Conservation (phyloP, 1,284 basidiomycete genomes). For the Rhodotorula sp. region DNA sequence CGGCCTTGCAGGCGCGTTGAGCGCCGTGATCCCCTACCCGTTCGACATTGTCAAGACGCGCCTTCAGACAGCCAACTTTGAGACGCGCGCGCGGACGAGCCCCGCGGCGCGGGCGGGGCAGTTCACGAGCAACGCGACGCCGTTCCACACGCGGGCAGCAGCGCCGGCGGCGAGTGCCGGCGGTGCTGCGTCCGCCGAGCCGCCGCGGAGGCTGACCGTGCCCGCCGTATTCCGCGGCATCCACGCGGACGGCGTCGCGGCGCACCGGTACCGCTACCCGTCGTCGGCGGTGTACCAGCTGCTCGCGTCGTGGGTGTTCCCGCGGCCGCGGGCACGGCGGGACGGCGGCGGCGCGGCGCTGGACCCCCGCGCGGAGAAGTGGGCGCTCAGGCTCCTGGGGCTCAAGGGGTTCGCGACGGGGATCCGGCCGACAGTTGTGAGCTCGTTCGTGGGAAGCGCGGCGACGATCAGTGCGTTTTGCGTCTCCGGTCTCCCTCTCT, state of each 20-base stretch:
- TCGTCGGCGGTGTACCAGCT: slow-evolving; percentile 39
- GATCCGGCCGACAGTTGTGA: slow-evolving; percentile 43
- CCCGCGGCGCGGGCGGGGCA: background rate
- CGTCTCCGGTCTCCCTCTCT: background rate
- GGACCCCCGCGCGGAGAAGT: slow-evolving; percentile 37
- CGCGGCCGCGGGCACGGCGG: slow-evolving; percentile 7
- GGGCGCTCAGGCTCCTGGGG: slow-evolving; percentile 39
- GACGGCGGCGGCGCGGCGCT: slow-evolving; percentile 16
- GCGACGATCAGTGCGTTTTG: slow-evolving; percentile 44
- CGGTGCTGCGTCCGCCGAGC: background rate
- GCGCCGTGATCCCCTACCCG: slow-evolving; percentile 47
- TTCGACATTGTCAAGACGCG: slow-evolving; percentile 48
- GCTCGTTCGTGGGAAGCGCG: slow-evolving; percentile 45
- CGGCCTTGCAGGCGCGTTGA: slow-evolving; percentile 44
- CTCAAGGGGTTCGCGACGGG: slow-evolving; percentile 42
- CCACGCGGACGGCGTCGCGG: slow-evolving; percentile 37
- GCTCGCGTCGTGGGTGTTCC: slow-evolving; percentile 25
- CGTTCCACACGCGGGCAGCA: slow-evolving; percentile 6
- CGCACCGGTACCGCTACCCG: slow-evolving; percentile 41
- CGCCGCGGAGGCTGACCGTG: background rate
- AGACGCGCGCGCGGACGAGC: slow-evolving; percentile 20
- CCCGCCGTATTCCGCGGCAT: slow-evolving; percentile 31
- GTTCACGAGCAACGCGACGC: slow-evolving; percentile 24
- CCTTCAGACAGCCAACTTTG: slow-evolving; percentile 40
- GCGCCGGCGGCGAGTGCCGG: background rate